Evolutionary conservation across 495 filamentous ascomycete species (phyloP), one percentile per base, ranked within the genome.

Genomic region (Arthonia radiata): DNA sequence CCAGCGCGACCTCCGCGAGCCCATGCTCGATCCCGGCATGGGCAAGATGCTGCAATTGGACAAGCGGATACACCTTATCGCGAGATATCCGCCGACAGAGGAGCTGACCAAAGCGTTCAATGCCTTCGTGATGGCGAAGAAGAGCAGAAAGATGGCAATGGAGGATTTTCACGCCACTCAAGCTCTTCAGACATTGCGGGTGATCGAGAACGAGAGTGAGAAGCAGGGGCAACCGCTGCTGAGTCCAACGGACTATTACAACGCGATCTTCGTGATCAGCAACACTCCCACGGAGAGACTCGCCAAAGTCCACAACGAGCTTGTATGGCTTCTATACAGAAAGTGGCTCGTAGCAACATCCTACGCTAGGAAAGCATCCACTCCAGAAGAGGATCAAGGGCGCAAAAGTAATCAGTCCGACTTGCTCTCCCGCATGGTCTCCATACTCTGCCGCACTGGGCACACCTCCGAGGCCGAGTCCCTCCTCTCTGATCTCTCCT

Each of bases 131-230:
- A 9, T 18, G 2, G 22, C 22, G 1, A 67, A 71, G 34, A 38
- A 49, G 9, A 43, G 47, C 25, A 40, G 43, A 11, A 39, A 50
- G 1, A 50, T 54, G 13, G 34, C 56, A 1, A 44, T 83, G 14
- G 75, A 68, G 31, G 56, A 62, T 13, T 64, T 66, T 17, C 71
- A 90, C 40, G 72, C 68, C 6, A 41, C 49, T 11, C 48, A 67
- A 28, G 52, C 64, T 18, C 34, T 56, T 10, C 42, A 47, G 2
- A 63, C 75, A 11, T 62, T 76, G 31, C 47, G 53, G 16, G 54
- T 78, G 43, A 47, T 89, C 4, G 30, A 53, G 31, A 49, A 54
- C 1, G 39, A 44, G 2, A 27, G 40, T 24, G 37, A 26, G 31
- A 54, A 33, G 36, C 52, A 39, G 26, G 51, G 36, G 21, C 44